phyloP scores from a whole-genome alignment of 352 stramenopile species.

The Phytophthora sp. region DNA sequence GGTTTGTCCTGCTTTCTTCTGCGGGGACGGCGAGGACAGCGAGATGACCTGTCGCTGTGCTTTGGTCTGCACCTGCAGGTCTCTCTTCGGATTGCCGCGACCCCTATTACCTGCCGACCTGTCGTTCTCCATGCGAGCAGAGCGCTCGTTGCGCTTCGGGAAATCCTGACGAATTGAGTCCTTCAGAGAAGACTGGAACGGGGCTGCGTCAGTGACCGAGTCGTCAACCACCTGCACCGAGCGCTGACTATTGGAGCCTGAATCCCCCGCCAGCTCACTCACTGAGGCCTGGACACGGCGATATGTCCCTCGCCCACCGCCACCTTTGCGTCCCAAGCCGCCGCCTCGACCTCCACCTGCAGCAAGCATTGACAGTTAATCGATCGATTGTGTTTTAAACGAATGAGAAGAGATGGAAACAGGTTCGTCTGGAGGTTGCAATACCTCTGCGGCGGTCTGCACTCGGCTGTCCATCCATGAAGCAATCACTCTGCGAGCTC shows the following conservation, averaged over 20 bases:
- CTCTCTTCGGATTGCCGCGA: conserved; percentile 24
- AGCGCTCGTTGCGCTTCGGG: no score
- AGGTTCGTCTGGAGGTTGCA: background rate
- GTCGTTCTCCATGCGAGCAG: conserved; percentile 29
- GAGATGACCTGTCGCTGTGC: conserved; percentile 39
- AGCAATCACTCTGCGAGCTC: conserved; percentile 17
- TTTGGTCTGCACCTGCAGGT: conserved; percentile 38
- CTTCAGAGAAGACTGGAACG: conserved; percentile 66
- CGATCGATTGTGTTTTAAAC: background rate
- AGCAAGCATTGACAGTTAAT: conserved; percentile 7
- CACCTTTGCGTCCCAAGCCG: conserved; percentile 30
- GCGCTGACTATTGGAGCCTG: conserved; percentile 13
- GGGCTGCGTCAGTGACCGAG: background rate
- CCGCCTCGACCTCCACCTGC: conserved; percentile 43
- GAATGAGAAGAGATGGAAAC: conserved; percentile 1
- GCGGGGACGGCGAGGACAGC: conserved; percentile 41
- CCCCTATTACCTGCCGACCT: conserved; percentile 20
- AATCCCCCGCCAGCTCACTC: conserved; percentile 2
- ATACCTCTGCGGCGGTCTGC: conserved; percentile 38
- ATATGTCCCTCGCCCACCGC: conserved; percentile 39
- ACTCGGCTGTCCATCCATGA: conserved; percentile 42
- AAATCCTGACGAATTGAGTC: conserved; percentile 33
- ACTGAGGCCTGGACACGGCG: conserved; percentile 46
- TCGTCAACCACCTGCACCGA: conserved; percentile 35
- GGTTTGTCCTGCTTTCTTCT: conserved; percentile 24